Percentiles rank a stretch among this genome's conserved stretches.
These are phyloP conservation scores for Knoxia roxburghii DNA, from an alignment of 257 asterid species.

Conservation along the genomic window DNA sequence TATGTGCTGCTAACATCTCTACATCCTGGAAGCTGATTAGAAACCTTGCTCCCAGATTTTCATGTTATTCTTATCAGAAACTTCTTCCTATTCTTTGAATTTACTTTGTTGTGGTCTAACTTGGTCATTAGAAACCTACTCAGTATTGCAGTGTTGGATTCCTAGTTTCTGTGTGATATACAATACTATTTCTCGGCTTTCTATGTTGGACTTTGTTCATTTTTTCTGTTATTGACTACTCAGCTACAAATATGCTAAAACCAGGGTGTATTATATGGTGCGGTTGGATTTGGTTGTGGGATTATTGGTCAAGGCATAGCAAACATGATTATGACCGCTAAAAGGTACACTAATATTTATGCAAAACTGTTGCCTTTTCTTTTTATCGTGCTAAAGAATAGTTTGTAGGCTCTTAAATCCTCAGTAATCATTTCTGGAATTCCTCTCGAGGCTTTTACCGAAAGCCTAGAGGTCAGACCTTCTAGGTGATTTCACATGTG, in stretches of 20 bases:
- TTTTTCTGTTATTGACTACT: conserved; percentile 10
- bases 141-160: background rate
- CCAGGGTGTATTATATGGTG: conserved; percentile 83
- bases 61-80: background rate
- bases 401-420: background rate
- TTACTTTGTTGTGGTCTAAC: background rate
- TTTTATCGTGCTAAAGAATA: background rate
- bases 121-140: background rate
- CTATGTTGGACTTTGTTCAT: conserved; percentile 1
- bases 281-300: conserved; percentile 95
- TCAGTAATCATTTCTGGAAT: background rate
- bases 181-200: conserved; percentile 1
- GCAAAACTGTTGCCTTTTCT: background rate
- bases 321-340: conserved; percentile 85
- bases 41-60: background rate
- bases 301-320: conserved; percentile 96
- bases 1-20: conserved; percentile 6
- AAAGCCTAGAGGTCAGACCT: background rate
- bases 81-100: too few species aligned
- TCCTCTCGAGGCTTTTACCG: background rate
- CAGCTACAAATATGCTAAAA: conserved; percentile 20
- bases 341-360: conserved; percentile 38
- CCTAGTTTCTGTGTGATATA: background rate
- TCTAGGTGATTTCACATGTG: background rate
- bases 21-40: background rate